Conservation (phyloP, 2,329 filamentous ascomycete genomes). For the Xylariaceae sp. region DNA sequence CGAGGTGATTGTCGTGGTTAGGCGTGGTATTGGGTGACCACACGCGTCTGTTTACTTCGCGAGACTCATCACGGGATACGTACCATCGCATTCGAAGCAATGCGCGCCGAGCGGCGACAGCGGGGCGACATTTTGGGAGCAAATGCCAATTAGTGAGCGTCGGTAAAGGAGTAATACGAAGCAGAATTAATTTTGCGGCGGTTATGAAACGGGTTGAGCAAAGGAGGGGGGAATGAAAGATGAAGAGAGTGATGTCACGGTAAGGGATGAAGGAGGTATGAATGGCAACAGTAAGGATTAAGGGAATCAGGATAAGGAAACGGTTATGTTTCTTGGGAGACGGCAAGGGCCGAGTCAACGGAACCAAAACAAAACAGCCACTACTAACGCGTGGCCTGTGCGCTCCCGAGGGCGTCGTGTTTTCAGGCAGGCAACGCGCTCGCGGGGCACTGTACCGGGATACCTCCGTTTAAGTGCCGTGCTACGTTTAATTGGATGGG, state of each 20-base stretch:
- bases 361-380: background rate
- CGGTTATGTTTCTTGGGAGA: background rate
- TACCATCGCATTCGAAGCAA: slow-evolving; percentile 39
- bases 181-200: background rate
- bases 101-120: slow-evolving; percentile 40
- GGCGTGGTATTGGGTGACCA: background rate
- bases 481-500: too few species aligned
- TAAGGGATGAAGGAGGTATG: slow-evolving; percentile 7
- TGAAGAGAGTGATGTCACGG: slow-evolving; percentile 14
- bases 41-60: slow-evolving; percentile 14
- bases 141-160: slow-evolving; percentile 7
- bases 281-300: background rate
- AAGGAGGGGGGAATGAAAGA: background rate
- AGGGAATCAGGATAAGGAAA: background rate
- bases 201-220: slow-evolving; percentile 12
- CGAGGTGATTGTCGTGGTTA: background rate
- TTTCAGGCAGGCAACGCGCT: background rate
- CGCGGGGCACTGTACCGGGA: background rate
- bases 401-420: background rate
- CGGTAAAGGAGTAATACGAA: slow-evolving; percentile 1
- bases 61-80: slow-evolving; percentile 11
- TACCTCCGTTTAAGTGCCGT: background rate
- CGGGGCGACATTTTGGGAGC: slow-evolving; percentile 30
- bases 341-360: background rate
- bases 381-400: background rate